Base-by-base conservation (phyloP, 2,329 filamentous ascomycete genomes). In the Paraphoma chrysanthemicola region DNA sequence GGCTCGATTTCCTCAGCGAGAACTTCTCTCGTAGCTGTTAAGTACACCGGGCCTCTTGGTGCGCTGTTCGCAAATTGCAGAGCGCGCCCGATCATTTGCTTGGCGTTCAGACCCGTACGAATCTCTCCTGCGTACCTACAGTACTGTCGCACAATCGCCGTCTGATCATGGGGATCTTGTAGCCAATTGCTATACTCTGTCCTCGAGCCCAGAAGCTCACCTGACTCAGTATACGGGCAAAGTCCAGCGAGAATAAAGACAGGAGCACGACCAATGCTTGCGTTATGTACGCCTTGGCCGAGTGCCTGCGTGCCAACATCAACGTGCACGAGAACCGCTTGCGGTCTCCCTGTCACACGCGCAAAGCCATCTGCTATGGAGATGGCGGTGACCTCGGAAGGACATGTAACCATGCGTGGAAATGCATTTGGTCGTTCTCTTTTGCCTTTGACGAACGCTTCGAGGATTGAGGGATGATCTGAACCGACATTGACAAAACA, bases 311-410 rank as follows among this genome's bases (percentile, higher is more conserved):
- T 92, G 17, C 90, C 90, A 28, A 62, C 59, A 66, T 93, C 90
- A 44, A 92, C 90, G 65, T 92, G 90, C 5, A 92, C 85, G 55
- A 92, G 87, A 17, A 92, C 90, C 51, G 85, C 88, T 74, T 92
- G 90, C 0, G 89, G 88, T 62, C 88, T 84, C 43, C 85, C 85
- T 10, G 87, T 90, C 16, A 90, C 75, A 5, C 60, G 47, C 5
- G 62, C 55, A 47, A 59, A 66, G 4, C 61, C 64, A 33, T 65
- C 55, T 1, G 62, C 60, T 43, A 64, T 62, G 1, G 60, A 65
- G 12, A 67, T 58, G 3, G 62, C 64, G 4, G 60, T 65, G 5
- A 63, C 46, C 36, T 67, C 62, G 2, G 57, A 49, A 17, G 64
- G 64, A 57, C 60, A 66, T 7, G 64, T 67, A 41, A 64, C 51